Conservation (phyloP, 345 rosid genomes). For the Salix arbutifolia region DNA sequence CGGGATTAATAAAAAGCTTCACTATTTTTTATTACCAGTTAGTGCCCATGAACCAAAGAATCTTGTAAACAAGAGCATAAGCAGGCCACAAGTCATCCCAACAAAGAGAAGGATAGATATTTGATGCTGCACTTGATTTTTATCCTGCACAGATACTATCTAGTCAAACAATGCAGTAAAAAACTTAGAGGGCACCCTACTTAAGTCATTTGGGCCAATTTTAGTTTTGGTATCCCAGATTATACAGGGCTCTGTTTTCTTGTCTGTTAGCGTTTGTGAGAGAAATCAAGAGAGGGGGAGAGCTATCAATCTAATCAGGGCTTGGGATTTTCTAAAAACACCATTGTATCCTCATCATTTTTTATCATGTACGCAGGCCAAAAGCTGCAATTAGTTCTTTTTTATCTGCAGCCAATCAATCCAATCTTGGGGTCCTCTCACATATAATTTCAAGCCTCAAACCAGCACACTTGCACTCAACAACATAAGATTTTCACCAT, state of each 20-base stretch:
- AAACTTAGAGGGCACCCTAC: not conserved
- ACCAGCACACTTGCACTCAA: not conserved
- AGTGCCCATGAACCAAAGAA: slow-evolving; percentile 72
- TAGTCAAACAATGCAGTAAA: not conserved
- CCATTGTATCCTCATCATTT: too few relatives aligned
- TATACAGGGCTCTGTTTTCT: too few relatives aligned
- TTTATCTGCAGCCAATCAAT: too few relatives aligned
- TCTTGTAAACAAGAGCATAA: slow-evolving; percentile 65
- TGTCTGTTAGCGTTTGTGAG: too few relatives aligned
- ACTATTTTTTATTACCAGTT: slow-evolving; percentile 46
- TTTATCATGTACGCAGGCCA: too few relatives aligned
- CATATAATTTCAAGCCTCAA: slow-evolving; percentile 1
- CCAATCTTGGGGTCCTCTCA: too few relatives aligned
- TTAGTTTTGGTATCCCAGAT: too few relatives aligned
- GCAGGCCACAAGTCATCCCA: slow-evolving; percentile 64
- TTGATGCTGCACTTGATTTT: slow-evolving; percentile 77
- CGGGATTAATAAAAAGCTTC: not conserved
- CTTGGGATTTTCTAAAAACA: too few relatives aligned
- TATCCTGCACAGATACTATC: slow-evolving; percentile 48
- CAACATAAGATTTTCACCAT: not conserved
- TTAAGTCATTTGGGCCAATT: not conserved
- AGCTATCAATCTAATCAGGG: too few relatives aligned
- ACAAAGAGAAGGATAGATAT: slow-evolving; percentile 77
- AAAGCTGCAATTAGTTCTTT: too few relatives aligned
- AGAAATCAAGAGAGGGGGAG: too few relatives aligned